Base-by-base conservation (phyloP, 768 basidiomycete species). In the Neoboletus magnificus region DNA sequence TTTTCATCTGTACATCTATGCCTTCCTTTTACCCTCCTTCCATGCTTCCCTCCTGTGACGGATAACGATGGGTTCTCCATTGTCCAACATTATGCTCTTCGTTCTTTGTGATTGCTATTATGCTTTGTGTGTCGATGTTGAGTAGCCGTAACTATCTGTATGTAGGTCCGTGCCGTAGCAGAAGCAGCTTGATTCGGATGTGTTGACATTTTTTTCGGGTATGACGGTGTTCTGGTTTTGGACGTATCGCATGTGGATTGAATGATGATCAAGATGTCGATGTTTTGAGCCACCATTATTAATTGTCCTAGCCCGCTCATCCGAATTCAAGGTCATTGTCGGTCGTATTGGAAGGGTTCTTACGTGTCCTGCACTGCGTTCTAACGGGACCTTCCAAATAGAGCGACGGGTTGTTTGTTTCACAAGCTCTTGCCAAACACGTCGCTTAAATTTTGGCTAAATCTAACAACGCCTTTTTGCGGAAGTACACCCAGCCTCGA, bases 371-470 rank as follows among this genome's bases (percentile, higher is more conserved):
- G 11, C 20, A 40, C 39, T 22, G n/a, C 12, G n/a, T 29, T n/a
- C 20, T 30, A 15, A 32, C n/a, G 3, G 29, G 23, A 51, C 48
- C 20, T 69, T 57, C 61, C 61, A 57, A 65, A 59, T 57, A 0
- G 36, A 13, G 61, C 13, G 37, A 48, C 2, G 54, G 13, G 50
- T 64, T 71, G 69, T 73, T 71, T 71, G 59, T 57, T 69, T 59
- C 52, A 37, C 48, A 70, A 61, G 69, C 61, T 57, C 33, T 67
- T 63, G 71, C 67, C 71, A 70, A 73, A 73, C 61, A 73, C 32
- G 15, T 59, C 62, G 58, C 56, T 54, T 60, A 68, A 68, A 68
- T 53, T 70, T 68, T 65, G 62, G 51, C 33, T 35, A 13, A 5
- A 11, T 30, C 36, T 40, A 35, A 39, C n/a, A 29, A 11, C 36